phyloP scores from a whole-genome alignment of 129 eudicot genomes.

The Arctium lappa region DNA sequence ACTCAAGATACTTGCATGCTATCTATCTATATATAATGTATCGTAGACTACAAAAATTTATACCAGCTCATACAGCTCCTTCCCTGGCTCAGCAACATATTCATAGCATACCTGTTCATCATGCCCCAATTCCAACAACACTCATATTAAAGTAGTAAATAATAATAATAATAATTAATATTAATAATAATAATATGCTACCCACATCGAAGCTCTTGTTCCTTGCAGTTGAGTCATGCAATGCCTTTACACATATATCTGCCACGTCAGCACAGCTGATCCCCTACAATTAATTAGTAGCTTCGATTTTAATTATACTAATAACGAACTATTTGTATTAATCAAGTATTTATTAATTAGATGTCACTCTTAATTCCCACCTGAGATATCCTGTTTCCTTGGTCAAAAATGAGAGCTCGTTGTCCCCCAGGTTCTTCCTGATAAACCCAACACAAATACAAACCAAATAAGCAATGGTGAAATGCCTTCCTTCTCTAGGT shows the following conservation, averaged over 20 bases:
- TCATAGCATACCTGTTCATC: constrained; percentile 84
- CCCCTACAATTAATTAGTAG: constrained; percentile 50
- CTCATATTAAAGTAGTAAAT: not conserved
- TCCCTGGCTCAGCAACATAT: constrained; percentile 92
- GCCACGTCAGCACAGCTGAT: constrained; percentile 99
- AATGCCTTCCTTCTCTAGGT: not conserved
- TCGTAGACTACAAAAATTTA: not conserved
- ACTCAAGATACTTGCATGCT: not conserved
- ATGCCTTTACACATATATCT: constrained; percentile 94
- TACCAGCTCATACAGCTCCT: constrained; percentile 95
- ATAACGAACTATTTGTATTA: not conserved
- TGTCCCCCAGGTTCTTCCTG: constrained; percentile 99
- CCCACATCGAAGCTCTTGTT: constrained; percentile 98
- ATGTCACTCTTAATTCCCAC: constrained; percentile 28
- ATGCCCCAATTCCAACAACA: constrained; percentile 6
- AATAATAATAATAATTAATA: not conserved
- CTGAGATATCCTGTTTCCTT: constrained; percentile 98
- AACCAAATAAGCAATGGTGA: not conserved
- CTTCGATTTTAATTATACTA: not conserved
- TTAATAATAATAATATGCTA: constrained; percentile 6
- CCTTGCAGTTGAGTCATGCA: constrained; percentile 96
- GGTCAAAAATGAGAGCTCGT: constrained; percentile 93
- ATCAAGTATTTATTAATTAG: constrained; percentile 1
- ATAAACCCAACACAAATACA: constrained; percentile 15
- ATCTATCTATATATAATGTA: not conserved